A percentile compares a stretch with the other conserved stretches of the same genome.
These are phyloP conservation scores for Blepharisma stoltei DNA, from an alignment of 73 alveolate species.

Conservation along the genomic window DNA sequence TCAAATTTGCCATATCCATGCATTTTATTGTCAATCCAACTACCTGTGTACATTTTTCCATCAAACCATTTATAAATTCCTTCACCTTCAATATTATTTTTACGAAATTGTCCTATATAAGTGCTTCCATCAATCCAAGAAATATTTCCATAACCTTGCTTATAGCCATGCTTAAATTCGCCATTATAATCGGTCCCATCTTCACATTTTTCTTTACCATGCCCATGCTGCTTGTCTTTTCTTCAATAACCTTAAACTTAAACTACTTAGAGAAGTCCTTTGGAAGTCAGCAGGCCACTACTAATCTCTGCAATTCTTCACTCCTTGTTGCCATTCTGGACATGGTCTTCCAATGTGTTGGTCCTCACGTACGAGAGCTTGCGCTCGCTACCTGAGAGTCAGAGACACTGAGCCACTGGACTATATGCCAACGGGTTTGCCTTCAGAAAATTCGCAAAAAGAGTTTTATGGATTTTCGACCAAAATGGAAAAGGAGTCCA, in stretches of 20 bases:
- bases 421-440: too few relatives aligned
- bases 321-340: slow-evolving; percentile 43
- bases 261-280: slow-evolving; percentile 31
- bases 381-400: too few relatives aligned
- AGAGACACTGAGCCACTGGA: too few relatives aligned
- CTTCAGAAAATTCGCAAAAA: too few relatives aligned
- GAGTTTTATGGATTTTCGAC: too few relatives aligned
- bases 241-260: neutral
- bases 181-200: slow-evolving; percentile 80
- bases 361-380: too few relatives aligned
- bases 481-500: too few relatives aligned
- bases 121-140: slow-evolving; percentile 63
- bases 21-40: slow-evolving; percentile 68
- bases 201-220: slow-evolving; percentile 46
- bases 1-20: slow-evolving; percentile 63
- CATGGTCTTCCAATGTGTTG: too few relatives aligned
- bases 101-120: slow-evolving; percentile 51
- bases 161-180: slow-evolving; percentile 61
- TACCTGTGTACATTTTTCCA: slow-evolving; percentile 63
- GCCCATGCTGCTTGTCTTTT: slow-evolving; percentile 35
- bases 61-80: slow-evolving; percentile 58
- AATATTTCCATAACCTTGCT: slow-evolving; percentile 68
- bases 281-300: slow-evolving; percentile 40
- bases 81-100: slow-evolving; percentile 51
- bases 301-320: slow-evolving; percentile 44